Evolutionary conservation across 306 rosid species (phyloP).

Genomic region (Prosopis cineraria): DNA sequence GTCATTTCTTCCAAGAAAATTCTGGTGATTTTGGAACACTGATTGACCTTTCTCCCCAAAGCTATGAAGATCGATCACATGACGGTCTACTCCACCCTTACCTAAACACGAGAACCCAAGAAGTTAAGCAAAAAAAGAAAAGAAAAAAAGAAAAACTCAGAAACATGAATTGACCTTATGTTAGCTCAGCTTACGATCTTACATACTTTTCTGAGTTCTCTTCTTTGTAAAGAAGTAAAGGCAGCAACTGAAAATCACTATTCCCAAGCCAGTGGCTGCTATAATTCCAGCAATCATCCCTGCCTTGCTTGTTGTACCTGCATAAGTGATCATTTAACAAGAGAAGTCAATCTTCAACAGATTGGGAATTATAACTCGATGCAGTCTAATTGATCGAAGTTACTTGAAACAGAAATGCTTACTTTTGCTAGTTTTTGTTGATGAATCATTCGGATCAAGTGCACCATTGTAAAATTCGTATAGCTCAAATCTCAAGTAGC

Average conservation of each 20-base stretch:
- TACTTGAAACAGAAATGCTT: conserved; percentile 15
- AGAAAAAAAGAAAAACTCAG: background rate
- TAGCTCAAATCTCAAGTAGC: conserved; percentile 63
- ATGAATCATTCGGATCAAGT: conserved; percentile 23
- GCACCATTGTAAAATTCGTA: conserved; percentile 51
- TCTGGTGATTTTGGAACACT: background rate
- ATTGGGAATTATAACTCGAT: background rate
- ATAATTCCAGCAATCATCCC: conserved; percentile 36
- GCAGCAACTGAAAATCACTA: conserved; percentile 31
- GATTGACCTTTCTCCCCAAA: background rate
- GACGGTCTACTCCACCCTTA: conserved; percentile 17
- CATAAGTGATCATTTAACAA: conserved; percentile 23
- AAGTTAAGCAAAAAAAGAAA: background rate
- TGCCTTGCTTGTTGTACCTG: conserved; percentile 42
- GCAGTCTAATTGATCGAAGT: background rate
- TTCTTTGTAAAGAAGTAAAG: conserved; percentile 33
- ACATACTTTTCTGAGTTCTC: conserved; percentile 28
- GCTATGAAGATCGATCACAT: background rate
- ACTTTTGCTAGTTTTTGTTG: conserved; percentile 37
- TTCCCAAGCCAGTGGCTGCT: conserved; percentile 31
- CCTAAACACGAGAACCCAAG: conserved; percentile 34
- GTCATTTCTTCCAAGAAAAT: conserved; percentile 9
- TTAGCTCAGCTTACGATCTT: conserved; percentile 7
- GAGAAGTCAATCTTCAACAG: background rate
- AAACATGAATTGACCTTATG: background rate